These are phyloP conservation scores for Leccinum olivaceopallidum DNA, from an alignment of 768 basidiomycete genomes.

Conservation along the genomic window DNA sequence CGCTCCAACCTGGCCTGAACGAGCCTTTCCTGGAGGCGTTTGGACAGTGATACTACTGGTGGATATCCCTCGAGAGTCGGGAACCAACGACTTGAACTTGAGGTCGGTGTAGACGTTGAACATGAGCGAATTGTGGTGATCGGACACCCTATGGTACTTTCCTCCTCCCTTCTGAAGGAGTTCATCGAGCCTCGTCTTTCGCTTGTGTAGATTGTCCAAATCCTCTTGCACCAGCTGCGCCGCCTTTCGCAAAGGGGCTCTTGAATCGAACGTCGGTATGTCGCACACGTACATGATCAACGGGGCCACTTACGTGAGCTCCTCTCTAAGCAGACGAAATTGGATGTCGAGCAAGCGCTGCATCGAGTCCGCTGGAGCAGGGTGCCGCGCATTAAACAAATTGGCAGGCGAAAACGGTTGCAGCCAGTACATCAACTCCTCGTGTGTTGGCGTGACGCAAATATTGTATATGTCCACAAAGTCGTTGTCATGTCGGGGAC, in stretches of 20 bases:
- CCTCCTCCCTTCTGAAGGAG: constrained; percentile 58
- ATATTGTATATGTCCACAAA: constrained; percentile 54
- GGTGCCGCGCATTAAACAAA: constrained; percentile 62
- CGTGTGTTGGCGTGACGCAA: constrained; percentile 65
- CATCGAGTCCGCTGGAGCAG: constrained; percentile 56
- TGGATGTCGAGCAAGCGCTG: constrained; percentile 70
- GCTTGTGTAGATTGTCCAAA: constrained; percentile 23
- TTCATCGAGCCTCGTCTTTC: constrained; percentile 42
- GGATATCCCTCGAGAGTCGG: constrained; percentile 53
- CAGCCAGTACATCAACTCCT: constrained; percentile 52
- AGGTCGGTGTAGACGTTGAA: constrained; percentile 65
- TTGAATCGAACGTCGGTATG: constrained; percentile 20
- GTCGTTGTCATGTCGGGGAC: constrained; percentile 73
- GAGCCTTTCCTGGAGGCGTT: constrained; percentile 57
- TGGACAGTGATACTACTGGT: constrained; percentile 43
- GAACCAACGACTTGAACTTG: constrained; percentile 44
- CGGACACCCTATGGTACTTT: constrained; percentile 47
- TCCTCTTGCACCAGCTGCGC: constrained; percentile 52
- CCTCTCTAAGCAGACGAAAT: constrained; percentile 73
- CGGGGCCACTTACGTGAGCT: constrained; percentile 52
- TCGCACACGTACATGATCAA: background rate
- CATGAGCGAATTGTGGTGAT: constrained; percentile 49
- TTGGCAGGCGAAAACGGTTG: constrained; percentile 64
- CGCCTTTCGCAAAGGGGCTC: constrained; percentile 54
- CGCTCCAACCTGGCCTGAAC: constrained; percentile 36